A percentile compares a stretch with the other conserved stretches of the same genome.
phyloP scores from a whole-genome alignment of 1,284 basidiomycete species.

The Puccinia triticina region DNA sequence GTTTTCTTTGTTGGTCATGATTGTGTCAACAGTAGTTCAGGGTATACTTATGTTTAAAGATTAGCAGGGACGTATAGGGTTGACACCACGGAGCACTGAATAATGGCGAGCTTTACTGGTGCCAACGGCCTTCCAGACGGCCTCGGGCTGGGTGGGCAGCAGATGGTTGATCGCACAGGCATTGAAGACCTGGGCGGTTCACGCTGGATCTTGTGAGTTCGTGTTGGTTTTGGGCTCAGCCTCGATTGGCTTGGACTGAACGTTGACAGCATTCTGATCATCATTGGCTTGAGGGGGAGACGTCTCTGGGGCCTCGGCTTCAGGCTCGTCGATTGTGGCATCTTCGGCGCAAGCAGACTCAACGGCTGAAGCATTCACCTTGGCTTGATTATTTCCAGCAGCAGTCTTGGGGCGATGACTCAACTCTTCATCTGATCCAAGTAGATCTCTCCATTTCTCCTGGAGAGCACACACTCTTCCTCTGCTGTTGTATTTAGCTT shows the following conservation, averaged over 20 bases:
- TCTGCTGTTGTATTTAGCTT: conserved; percentile 41
- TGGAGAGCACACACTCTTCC: conserved; percentile 40
- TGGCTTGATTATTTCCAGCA: background rate
- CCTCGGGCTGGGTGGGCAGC: too few species aligned
- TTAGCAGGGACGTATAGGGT: too few species aligned
- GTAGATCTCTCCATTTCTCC: conserved; percentile 39
- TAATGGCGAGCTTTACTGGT: too few species aligned
- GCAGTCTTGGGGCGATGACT: background rate
- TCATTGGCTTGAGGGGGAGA: background rate
- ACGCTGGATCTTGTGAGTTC: too few species aligned
- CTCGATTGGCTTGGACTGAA: background rate
- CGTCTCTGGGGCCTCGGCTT: background rate
- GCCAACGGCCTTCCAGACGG: too few species aligned
- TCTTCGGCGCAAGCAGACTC: background rate
- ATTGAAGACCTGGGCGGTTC: too few species aligned
- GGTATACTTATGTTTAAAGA: too few species aligned
- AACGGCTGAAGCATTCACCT: background rate
- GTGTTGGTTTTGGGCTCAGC: background rate
- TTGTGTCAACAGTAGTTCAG: too few species aligned
- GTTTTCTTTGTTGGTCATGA: too few species aligned
- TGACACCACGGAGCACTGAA: too few species aligned
- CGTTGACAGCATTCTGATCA: conserved; percentile 3
- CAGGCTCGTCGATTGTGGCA: background rate
- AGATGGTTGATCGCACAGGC: too few species aligned
- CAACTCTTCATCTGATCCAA: conserved; percentile 43